These are phyloP conservation scores for Fusarium siculi DNA, from an alignment of 2,329 filamentous ascomycete species.

Conservation along the genomic window DNA sequence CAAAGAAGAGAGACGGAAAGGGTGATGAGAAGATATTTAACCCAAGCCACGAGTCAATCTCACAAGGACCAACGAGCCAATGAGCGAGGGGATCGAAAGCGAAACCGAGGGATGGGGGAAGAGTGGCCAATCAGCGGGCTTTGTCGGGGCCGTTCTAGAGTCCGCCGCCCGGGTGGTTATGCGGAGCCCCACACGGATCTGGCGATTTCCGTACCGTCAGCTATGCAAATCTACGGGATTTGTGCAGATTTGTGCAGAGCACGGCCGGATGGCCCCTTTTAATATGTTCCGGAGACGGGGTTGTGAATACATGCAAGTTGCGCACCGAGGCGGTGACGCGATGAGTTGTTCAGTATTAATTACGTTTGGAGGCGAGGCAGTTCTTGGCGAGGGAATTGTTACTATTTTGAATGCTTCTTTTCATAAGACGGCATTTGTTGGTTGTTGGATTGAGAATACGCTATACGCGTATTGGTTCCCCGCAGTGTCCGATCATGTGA, in stretches of 20 bases:
- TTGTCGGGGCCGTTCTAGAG: not conserved
- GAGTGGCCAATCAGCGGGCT: not conserved
- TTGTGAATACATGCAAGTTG: not conserved
- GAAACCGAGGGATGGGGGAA: not conserved
- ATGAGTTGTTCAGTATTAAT: fast-evolving
- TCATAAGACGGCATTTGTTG: too few species aligned
- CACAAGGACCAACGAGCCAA: not conserved
- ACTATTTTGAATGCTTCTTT: fast-evolving
- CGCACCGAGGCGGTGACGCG: fast-evolving
- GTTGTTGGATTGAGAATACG: not conserved
- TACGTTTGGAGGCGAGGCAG: fast-evolving
- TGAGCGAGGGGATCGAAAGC: not conserved
- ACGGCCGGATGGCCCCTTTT: constrained; percentile 10
- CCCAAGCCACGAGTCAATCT: not conserved
- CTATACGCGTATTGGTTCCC: not conserved
- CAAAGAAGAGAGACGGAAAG: not conserved
- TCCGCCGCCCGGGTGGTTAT: constrained; percentile 9
- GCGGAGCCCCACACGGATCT: constrained; percentile 21
- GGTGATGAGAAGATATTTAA: constrained; percentile 10
- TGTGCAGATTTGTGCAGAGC: constrained; percentile 7
- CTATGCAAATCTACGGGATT: constrained; percentile 13
- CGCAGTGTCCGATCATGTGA: not conserved
- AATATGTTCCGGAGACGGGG: not conserved
- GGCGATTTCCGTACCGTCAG: constrained; percentile 2
- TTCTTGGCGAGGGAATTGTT: fast-evolving